Evolutionary conservation across 139 green algal species (phyloP).

Genomic region (Coelastrella sp.): DNA sequence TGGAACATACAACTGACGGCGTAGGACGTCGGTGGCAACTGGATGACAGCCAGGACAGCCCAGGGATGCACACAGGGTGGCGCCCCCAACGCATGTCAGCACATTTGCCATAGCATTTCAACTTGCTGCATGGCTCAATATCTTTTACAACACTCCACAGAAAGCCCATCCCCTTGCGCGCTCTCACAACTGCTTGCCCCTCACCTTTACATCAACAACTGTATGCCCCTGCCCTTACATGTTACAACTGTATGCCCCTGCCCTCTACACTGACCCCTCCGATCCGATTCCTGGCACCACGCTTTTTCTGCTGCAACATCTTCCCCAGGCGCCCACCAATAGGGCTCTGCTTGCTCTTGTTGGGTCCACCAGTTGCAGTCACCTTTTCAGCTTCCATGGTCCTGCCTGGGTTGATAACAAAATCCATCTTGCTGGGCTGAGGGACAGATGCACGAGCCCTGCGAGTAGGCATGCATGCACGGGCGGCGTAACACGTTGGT

Average conservation of each 20-base stretch:
- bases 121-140: no score
- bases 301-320: constrained; percentile 32
- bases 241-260: constrained; percentile 28
- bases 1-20: no score
- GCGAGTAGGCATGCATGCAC: neutral
- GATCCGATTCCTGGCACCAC: neutral
- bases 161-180: no score
- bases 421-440: constrained; percentile 43
- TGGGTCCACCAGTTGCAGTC: neutral
- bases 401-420: constrained; percentile 46
- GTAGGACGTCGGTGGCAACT: no score
- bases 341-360: constrained; percentile 7
- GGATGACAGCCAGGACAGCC: no score
- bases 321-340: constrained; percentile 21
- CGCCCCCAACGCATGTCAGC: no score
- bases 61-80: no score
- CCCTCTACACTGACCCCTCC: constrained; percentile 38
- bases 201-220: neutral
- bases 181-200: no score
- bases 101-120: no score
- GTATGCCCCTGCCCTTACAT: neutral
- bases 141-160: no score
- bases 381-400: constrained; percentile 6
- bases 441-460: constrained; percentile 29
- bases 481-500: neutral